Evolutionary conservation across 306 rosid species (phyloP).

Genomic region (Trifolium pratense): DNA sequence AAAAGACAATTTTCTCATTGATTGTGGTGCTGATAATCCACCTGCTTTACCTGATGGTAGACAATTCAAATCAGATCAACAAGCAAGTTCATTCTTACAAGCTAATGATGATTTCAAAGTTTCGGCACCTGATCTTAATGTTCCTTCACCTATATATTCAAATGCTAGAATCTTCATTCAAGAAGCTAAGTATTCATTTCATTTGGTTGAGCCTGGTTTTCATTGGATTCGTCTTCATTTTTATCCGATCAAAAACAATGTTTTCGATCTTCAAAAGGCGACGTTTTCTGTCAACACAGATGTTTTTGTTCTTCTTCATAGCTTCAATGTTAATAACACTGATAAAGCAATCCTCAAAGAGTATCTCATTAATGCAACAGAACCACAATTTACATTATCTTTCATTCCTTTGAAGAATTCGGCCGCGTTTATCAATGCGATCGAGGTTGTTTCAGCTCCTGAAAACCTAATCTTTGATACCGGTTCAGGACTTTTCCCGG

Average conservation of each 20-base stretch:
- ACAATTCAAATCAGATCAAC: constrained; percentile 68
- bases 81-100: constrained; percentile 55
- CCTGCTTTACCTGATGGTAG: constrained; percentile 70
- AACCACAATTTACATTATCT: constrained; percentile 41
- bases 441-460: constrained; percentile 63
- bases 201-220: constrained; percentile 55
- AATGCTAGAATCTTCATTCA: constrained; percentile 70
- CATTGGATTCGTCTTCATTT: constrained; percentile 75
- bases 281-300: constrained; percentile 60
- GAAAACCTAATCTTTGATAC: constrained; percentile 43
- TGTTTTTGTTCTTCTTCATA: constrained; percentile 59
- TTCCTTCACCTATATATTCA: constrained; percentile 54
- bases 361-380: constrained; percentile 51
- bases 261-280: constrained; percentile 58
- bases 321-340: constrained; percentile 55
- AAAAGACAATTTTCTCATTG: constrained; percentile 72
- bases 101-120: constrained; percentile 63
- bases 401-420: constrained; percentile 61
- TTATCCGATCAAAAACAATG: constrained; percentile 48
- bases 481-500: constrained; percentile 46
- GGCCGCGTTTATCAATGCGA: constrained; percentile 60
- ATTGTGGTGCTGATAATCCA: constrained; percentile 64
- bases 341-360: constrained; percentile 57
- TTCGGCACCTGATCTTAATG: constrained; percentile 30
- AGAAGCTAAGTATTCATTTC: constrained; percentile 62